Base-by-base conservation (phyloP, 176 grass and related monocot genomes). In the Musa schizocarpa region DNA sequence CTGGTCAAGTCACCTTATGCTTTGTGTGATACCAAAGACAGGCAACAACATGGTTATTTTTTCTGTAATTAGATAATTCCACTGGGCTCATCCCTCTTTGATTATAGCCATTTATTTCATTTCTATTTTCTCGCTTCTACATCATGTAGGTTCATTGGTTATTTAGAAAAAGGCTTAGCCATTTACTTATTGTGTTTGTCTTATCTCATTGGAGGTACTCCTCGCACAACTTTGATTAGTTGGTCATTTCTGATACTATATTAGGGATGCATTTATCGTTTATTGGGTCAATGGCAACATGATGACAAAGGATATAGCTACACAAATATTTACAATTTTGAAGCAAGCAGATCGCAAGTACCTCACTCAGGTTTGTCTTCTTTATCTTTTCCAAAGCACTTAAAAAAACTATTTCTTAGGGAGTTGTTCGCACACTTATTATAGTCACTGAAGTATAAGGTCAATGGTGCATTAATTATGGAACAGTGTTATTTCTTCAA, bases 221-320 rank as follows among this genome's bases (percentile, higher is more conserved):
- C 7, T 43, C 14, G 19, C 26, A 3, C 3, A 68, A 34, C 65
- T 83, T 83, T 77, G 69, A 71, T 58, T 61, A 71, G n/a, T 19
- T 77, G 58, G 69, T 29, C 79, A n/a, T 83, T 59, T 63, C 20
- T 71, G 23, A 52, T 61, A 61, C 76, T 17, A 84, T 84, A 68
- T 53, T 67, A 99, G 96, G 85, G 96, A 95, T 81, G 91, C 96
- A 43, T 99, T 99, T 73, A 81, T 99, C 50, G 91, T 88, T 72
- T 99, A 95, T 64, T 99, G 96, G 96, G 69, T 99, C 66, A 95
- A 87, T 88, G 79, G 79, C 83, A 99, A 99, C 78, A 83, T 92
- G 84, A 95, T 99, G 76, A 95, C 86, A 58, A 89, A 89, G 83
- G 96, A 95, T 88, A 81, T 80, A 66, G 82, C 88, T 71, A 88